Evolutionary conservation across 202 grass and related monocot species (phyloP).

Genomic region (Dendrocalamus latiflorus): DNA sequence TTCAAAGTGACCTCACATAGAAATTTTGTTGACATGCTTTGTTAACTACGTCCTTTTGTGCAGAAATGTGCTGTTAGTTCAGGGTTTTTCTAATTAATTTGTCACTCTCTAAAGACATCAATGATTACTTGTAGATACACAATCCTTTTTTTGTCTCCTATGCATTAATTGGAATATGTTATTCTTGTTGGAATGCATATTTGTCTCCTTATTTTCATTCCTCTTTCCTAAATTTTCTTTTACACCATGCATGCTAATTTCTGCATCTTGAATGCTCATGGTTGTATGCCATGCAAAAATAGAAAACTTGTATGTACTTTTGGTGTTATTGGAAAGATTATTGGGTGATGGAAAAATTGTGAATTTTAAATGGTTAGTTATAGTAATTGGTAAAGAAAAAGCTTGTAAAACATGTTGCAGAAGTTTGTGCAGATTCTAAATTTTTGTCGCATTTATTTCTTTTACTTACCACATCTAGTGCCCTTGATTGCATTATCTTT

Average conservation of each 20-base stretch:
- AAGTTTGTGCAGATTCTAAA: too few species aligned
- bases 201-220: not conserved
- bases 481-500: too few species aligned
- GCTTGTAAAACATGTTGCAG: too few species aligned
- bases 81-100: not conserved
- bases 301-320: not conserved
- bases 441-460: too few species aligned
- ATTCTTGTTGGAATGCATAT: not conserved
- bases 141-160: not conserved
- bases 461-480: too few species aligned
- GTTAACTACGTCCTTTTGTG: not conserved
- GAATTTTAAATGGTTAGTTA: too few species aligned
- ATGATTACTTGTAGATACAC: not conserved
- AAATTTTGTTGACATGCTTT: not conserved
- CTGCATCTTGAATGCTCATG: conserved; percentile 3
- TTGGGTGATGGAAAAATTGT: too few species aligned
- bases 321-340: too few species aligned
- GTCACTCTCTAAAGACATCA: not conserved
- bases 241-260: not conserved
- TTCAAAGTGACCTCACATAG: too few species aligned
- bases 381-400: too few species aligned
- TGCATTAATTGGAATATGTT: not conserved
- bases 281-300: not conserved
- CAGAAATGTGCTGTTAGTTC: not conserved
- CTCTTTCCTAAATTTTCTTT: not conserved